Conservation (phyloP, 352 stramenopile genomes). For the Pythium aristosporum region DNA sequence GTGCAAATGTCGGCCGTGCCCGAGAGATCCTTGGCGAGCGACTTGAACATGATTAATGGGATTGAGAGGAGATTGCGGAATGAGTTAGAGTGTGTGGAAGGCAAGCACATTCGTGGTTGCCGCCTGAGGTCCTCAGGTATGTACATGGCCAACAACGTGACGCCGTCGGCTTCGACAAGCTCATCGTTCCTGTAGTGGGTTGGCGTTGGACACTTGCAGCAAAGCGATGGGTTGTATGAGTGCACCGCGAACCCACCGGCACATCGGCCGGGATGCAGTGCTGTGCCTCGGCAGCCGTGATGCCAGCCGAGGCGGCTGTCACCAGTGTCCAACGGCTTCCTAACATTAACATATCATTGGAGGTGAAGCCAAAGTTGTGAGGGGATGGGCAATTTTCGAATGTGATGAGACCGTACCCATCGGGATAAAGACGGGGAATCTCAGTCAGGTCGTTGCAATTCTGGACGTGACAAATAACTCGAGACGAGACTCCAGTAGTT, state of each 20-base stretch:
- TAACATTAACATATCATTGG: background rate
- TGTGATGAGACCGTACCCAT: slow-evolving; percentile 1
- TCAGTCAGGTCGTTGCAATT: no score
- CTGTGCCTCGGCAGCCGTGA: no score
- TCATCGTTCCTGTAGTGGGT: no score
- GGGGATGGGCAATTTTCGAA: background rate
- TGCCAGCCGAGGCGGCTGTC: no score
- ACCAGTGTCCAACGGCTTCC: background rate
- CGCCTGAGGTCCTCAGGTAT: no score
- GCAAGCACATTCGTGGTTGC: no score
- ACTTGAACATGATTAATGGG: slow-evolving; percentile 23
- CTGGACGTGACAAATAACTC: no score
- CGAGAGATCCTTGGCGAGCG: slow-evolving; percentile 19
- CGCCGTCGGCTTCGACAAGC: no score
- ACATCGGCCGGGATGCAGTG: no score
- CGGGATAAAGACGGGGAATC: slow-evolving; percentile 1
- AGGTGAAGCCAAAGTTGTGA: background rate
- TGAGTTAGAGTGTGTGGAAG: slow-evolving; percentile 10
- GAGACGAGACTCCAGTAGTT: no score
- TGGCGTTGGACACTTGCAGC: background rate
- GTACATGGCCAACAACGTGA: no score
- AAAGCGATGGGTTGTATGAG: background rate
- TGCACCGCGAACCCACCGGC: slow-evolving; percentile 2
- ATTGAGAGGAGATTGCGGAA: slow-evolving; percentile 10
- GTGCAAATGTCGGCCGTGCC: slow-evolving; percentile 26